These are phyloP conservation scores for Cladophialophora immunda DNA, from an alignment of 2,329 filamentous ascomycete genomes.

Conservation along the genomic window DNA sequence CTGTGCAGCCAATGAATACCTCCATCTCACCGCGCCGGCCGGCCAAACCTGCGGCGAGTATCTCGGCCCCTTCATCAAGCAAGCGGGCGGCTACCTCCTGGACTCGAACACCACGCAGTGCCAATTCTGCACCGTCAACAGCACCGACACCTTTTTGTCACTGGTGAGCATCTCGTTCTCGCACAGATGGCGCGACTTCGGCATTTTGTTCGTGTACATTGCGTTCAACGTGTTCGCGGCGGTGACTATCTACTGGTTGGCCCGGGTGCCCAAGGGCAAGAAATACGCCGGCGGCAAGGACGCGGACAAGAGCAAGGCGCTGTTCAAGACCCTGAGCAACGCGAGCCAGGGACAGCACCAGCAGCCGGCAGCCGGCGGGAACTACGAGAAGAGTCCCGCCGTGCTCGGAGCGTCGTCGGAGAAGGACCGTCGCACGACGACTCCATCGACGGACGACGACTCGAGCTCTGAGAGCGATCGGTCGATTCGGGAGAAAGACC, in stretches of 20 bases:
- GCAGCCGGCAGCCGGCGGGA: not conserved
- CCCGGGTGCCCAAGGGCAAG: conserved; percentile 58
- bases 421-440: conserved; percentile 1
- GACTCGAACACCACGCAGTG: conserved; percentile 63
- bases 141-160: conserved; percentile 63
- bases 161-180: conserved; percentile 53
- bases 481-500: not conserved
- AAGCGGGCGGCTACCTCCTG: conserved; percentile 60
- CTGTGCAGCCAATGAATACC: conserved; percentile 75
- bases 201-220: conserved; percentile 62
- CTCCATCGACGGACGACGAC: not conserved
- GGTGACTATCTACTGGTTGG: conserved; percentile 62
- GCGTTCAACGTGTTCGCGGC: conserved; percentile 61
- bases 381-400: conserved; percentile 6
- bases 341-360: conserved; percentile 2
- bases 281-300: conserved; percentile 54
- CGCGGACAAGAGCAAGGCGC: conserved; percentile 42
- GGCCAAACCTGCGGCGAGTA: conserved; percentile 69
- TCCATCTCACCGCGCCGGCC: conserved; percentile 68
- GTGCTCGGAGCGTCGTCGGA: conserved; percentile 2
- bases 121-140: conserved; percentile 51
- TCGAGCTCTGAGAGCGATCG: conserved; percentile 7
- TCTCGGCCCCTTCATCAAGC: conserved; percentile 59
- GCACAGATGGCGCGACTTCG: conserved; percentile 63
- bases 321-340: conserved; percentile 25